Percentiles rank a stretch among this genome's conserved stretches.
Evolutionary conservation across 1,139 yeast species (phyloP).

Genomic region (Spencermartinsiella ligniputridi): DNA sequence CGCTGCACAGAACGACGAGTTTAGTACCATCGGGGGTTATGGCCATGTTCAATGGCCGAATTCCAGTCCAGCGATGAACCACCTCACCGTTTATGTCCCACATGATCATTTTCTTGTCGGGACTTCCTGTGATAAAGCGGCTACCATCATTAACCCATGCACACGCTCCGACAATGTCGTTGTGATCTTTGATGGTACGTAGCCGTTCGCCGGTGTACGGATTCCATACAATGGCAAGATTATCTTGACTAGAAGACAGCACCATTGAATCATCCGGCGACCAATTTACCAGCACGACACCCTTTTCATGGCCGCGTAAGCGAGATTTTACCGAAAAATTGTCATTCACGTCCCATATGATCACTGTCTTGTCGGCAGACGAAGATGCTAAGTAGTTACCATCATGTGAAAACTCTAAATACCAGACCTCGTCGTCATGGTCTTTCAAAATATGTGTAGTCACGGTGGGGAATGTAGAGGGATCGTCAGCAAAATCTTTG

Average conservation of each 20-base stretch:
- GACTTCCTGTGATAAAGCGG: constrained; percentile 68
- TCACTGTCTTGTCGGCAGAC: constrained; percentile 61
- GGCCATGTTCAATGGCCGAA: constrained; percentile 65
- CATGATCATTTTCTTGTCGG: constrained; percentile 66
- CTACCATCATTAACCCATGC: constrained; percentile 67
- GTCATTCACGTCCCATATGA: constrained; percentile 56
- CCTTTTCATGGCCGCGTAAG: constrained; percentile 48
- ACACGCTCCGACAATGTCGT: constrained; percentile 53
- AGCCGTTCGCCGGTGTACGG: constrained; percentile 38
- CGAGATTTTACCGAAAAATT: constrained; percentile 44
- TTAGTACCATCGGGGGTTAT: constrained; percentile 61
- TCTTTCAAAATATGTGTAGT: constrained; percentile 41
- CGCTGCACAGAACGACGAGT: constrained; percentile 60
- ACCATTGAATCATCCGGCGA: constrained; percentile 65
- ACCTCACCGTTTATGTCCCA: constrained; percentile 48
- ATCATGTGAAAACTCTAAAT: constrained; percentile 67
- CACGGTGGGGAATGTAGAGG: constrained; percentile 44
- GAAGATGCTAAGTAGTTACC: constrained; percentile 76
- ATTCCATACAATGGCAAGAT: constrained; percentile 64
- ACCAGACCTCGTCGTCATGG: constrained; percentile 83
- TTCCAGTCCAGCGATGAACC: constrained; percentile 39
- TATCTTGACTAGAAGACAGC: constrained; percentile 66
- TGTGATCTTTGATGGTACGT: constrained; percentile 25
- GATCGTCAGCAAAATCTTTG: constrained; percentile 31
- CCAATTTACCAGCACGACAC: constrained; percentile 69